Evolutionary conservation across 2,329 filamentous ascomycete genomes (phyloP).

Genomic region (Teratosphaeria destructans): DNA sequence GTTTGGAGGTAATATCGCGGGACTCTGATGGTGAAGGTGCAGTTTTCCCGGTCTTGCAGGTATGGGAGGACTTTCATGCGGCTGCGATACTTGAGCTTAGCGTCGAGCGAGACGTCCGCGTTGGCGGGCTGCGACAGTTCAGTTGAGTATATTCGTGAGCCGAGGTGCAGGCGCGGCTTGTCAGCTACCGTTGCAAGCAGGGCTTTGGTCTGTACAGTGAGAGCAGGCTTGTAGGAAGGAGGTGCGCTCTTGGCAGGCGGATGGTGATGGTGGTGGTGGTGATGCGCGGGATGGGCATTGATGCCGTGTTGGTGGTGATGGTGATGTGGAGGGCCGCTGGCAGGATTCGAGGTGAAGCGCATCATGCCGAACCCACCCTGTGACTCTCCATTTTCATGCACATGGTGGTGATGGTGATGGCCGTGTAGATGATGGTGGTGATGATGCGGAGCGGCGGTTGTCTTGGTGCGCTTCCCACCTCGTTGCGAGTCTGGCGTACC

Average conservation of each 20-base stretch:
- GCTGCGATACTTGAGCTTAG: conserved; percentile 47
- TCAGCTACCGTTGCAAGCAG: conserved; percentile 63
- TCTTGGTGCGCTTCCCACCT: conserved; percentile 53
- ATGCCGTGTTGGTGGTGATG: conserved; percentile 30
- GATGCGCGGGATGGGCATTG: conserved; percentile 25
- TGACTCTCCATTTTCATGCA: conserved; percentile 18
- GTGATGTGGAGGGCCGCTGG: conserved; percentile 15
- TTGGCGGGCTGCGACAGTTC: conserved; percentile 41
- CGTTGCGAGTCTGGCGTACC: conserved; percentile 38
- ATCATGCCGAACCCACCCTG: conserved; percentile 21
- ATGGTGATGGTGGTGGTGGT: conserved; percentile 26
- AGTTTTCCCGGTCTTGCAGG: conserved; percentile 73
- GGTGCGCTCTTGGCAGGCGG: conserved; percentile 17
- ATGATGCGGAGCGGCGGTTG: conserved; percentile 48
- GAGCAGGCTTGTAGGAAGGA: conserved; percentile 44
- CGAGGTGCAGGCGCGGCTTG: conserved; percentile 67
- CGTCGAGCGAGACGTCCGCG: conserved; percentile 30
- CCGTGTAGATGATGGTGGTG: conserved; percentile 42
- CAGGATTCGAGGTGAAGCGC: conserved; percentile 23
- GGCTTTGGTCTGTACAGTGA: conserved; percentile 56
- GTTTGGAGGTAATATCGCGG: conserved; percentile 53
- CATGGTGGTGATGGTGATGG: conserved; percentile 25
- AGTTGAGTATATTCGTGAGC: conserved; percentile 71
- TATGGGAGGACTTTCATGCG: conserved; percentile 64
- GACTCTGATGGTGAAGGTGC: conserved; percentile 79